A percentile compares a stretch with the other conserved stretches of the same genome.
Evolutionary conservation across 768 basidiomycete species (phyloP).

Genomic region (Lactarius deliciosus): DNA sequence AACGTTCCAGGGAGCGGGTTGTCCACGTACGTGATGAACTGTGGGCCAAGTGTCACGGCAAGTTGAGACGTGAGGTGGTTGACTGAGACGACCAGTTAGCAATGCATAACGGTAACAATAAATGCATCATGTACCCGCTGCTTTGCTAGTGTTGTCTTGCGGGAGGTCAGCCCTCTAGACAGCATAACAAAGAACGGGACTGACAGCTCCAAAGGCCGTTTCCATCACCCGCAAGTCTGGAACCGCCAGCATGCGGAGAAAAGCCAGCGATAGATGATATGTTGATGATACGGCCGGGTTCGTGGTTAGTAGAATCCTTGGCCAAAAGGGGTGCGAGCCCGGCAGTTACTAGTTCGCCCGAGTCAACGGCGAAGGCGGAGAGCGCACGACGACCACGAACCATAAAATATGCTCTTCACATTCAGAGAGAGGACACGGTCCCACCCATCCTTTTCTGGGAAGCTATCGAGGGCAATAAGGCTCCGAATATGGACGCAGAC

Average conservation of each 20-base stretch:
- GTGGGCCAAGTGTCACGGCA: conserved; percentile 60
- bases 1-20: not conserved
- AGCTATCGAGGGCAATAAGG: conserved; percentile 33
- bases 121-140: conserved; percentile 43
- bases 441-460: conserved; percentile 85
- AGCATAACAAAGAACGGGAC: conserved; percentile 35
- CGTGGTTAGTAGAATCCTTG: conserved; percentile 59
- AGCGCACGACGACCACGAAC: conserved; percentile 41
- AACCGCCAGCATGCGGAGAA: conserved; percentile 49
- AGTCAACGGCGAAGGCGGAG: conserved; percentile 1
- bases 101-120: not conserved
- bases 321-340: conserved; percentile 61
- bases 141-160: conserved; percentile 78
- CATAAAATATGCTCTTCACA: conserved; percentile 82
- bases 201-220: conserved; percentile 78
- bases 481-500: not conserved
- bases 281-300: conserved; percentile 80
- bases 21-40: conserved; percentile 61
- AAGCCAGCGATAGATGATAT: conserved; percentile 72
- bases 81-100: conserved; percentile 35
- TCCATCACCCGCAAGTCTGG: conserved; percentile 49
- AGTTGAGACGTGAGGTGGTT: conserved; percentile 78
- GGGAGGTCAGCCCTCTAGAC: conserved; percentile 4
- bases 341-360: conserved; percentile 48
- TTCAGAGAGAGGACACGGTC: conserved; percentile 81